phyloP scores from a whole-genome alignment of 805 yeast species.

The Blastobotrys parvus region DNA sequence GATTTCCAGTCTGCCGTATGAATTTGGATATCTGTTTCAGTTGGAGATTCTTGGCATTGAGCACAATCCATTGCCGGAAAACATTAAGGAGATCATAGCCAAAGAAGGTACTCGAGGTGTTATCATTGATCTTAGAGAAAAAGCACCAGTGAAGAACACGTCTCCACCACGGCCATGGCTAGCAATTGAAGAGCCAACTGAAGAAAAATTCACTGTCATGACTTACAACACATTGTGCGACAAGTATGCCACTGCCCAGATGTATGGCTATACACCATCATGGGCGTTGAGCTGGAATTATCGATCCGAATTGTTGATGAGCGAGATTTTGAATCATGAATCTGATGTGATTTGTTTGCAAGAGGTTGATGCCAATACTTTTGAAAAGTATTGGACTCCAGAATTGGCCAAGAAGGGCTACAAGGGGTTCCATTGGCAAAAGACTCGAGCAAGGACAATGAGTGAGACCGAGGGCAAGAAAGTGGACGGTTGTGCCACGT shows the following conservation, averaged over 20 bases:
- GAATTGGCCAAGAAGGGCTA: conserved; percentile 66
- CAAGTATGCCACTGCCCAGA: conserved; percentile 83
- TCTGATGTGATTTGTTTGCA: conserved; percentile 86
- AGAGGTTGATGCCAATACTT: conserved; percentile 86
- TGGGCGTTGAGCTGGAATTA: conserved; percentile 97
- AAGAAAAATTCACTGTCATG: conserved; percentile 56
- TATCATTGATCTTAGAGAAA: conserved; percentile 73
- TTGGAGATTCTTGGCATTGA: conserved; percentile 85
- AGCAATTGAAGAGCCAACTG: conserved; percentile 44
- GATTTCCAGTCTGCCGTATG: conserved; percentile 65
- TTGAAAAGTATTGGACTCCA: conserved; percentile 81
- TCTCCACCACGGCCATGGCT: conserved; percentile 81
- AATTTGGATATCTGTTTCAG: conserved; percentile 78
- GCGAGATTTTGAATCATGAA: conserved; percentile 56
- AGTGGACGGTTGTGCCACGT: conserved; percentile 98
- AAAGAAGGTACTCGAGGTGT: conserved; percentile 81
- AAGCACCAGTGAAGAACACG: conserved; percentile 56
- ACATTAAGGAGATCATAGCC: conserved; percentile 56
- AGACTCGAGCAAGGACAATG: conserved; percentile 91
- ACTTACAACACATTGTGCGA: conserved; percentile 92
- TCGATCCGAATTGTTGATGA: conserved; percentile 66
- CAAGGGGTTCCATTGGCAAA: conserved; percentile 72
- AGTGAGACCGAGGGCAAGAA: conserved; percentile 64
- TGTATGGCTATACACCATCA: conserved; percentile 91
- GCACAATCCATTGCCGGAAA: conserved; percentile 77